A percentile compares a stretch with the other conserved stretches of the same genome.
These are phyloP conservation scores for Candida stauntonica DNA, from an alignment of 805 yeast genomes.

Conservation along the genomic window DNA sequence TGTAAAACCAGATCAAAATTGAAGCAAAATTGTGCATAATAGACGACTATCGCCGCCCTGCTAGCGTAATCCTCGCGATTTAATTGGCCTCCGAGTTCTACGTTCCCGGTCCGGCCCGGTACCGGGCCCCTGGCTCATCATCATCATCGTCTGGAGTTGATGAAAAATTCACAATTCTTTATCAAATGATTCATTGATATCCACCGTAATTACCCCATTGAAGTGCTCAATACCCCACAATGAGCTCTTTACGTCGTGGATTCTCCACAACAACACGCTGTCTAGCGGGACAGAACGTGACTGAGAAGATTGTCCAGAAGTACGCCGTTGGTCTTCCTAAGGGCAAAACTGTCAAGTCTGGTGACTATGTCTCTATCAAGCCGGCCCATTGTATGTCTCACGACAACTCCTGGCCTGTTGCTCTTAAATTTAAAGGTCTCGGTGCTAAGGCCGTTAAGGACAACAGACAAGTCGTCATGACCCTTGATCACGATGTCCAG, in stretches of 20 bases:
- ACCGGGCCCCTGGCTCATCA: conserved; percentile 1
- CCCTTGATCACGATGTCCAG: conserved; percentile 97
- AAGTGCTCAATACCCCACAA: background rate
- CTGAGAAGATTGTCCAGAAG: conserved; percentile 92
- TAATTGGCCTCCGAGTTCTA: conserved; percentile 7
- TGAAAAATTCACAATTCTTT: too few relatives aligned
- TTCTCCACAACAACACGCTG: conserved; percentile 20
- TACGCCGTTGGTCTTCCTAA: conserved; percentile 82
- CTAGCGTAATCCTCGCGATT: conserved; percentile 5
- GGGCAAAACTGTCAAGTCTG: conserved; percentile 75
- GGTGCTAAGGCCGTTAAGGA: conserved; percentile 85
- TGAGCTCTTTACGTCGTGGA: conserved; percentile 11
- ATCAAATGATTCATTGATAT: too few relatives aligned
- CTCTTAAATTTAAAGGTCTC: conserved; percentile 89
- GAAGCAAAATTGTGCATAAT: too few relatives aligned
- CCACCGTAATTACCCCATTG: too few relatives aligned
- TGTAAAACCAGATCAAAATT: too few relatives aligned
- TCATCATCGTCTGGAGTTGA: too few relatives aligned
- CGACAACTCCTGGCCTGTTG: conserved; percentile 99
- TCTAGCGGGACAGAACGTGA: conserved; percentile 62
- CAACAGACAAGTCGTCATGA: conserved; percentile 89
- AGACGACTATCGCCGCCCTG: too few relatives aligned
- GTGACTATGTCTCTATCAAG: conserved; percentile 90
- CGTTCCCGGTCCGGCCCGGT: conserved; percentile 14
- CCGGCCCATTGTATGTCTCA: conserved; percentile 99